These are phyloP conservation scores for Chytriomyces confervae DNA, from an alignment of 192 early-diverging fungal genomes.

Conservation along the genomic window DNA sequence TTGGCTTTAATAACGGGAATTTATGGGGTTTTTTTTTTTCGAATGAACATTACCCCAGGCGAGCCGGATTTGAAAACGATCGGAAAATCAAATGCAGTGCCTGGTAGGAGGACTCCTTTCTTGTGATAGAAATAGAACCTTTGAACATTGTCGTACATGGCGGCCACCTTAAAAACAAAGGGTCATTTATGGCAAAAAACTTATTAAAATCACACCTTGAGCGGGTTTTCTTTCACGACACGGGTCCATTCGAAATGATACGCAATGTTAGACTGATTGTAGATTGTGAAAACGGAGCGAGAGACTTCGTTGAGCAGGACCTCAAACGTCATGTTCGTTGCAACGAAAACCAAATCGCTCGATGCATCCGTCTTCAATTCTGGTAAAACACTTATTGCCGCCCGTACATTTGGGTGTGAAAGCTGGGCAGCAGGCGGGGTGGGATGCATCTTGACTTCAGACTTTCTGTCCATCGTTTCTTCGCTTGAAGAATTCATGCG, in stretches of 20 bases:
- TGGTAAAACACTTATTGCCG: neutral
- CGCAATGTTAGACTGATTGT: constrained; percentile 51
- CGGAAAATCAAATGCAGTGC: constrained; percentile 56
- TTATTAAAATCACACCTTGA: constrained; percentile 39
- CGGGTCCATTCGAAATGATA: constrained; percentile 52
- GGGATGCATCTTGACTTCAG: neutral
- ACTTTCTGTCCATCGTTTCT: no score
- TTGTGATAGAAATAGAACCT: constrained; percentile 57
- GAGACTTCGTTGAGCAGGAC: constrained; percentile 42
- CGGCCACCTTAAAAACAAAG: constrained; percentile 30
- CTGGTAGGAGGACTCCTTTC: constrained; percentile 55
- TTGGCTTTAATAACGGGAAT: neutral
- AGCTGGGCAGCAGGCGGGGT: neutral
- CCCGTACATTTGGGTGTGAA: neutral
- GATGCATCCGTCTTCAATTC: neutral
- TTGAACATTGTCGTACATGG: constrained; percentile 44
- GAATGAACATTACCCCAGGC: constrained; percentile 41
- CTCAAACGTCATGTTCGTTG: constrained; percentile 43
- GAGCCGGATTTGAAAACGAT: constrained; percentile 54
- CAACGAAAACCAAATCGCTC: constrained; percentile 33
- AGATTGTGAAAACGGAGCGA: constrained; percentile 50
- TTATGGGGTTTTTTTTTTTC: neutral
- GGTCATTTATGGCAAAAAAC: neutral
- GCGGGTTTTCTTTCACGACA: constrained; percentile 35
- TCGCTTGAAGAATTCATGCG: neutral